These are phyloP conservation scores for Acanthochlamys bracteata DNA, from an alignment of 106 monocot genomes.

Conservation along the genomic window DNA sequence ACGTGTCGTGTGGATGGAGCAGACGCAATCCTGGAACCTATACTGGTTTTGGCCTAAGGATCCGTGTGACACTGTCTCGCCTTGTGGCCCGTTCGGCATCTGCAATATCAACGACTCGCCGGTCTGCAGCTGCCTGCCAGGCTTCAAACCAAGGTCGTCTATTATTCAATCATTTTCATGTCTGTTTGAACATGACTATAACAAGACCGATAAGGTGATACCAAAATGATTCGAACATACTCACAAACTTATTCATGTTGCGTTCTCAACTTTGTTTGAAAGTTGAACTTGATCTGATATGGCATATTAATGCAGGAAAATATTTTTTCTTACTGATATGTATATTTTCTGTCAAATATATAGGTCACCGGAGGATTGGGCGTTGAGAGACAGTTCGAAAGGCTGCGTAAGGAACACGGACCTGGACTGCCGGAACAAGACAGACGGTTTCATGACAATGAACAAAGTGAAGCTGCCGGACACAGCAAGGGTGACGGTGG, in stretches of 20 bases:
- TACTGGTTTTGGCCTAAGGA: neutral
- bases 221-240: too few species aligned
- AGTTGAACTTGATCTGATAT: too few species aligned
- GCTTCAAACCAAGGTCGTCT: neutral
- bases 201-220: too few species aligned
- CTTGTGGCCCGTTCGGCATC: neutral
- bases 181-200: too few species aligned
- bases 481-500: neutral
- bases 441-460: neutral
- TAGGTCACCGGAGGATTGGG: slow-evolving; percentile 1
- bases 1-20: neutral
- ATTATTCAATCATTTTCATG: too few species aligned
- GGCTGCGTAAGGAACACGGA: neutral
- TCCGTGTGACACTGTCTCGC: neutral
- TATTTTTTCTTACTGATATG: too few species aligned
- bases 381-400: neutral
- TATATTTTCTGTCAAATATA: too few species aligned
- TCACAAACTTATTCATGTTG: too few species aligned
- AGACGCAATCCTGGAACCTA: neutral
- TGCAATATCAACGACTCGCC: neutral
- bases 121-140: neutral
- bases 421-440: neutral
- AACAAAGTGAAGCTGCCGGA: neutral
- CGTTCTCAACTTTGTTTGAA: too few species aligned
- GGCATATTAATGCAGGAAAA: too few species aligned